Evolutionary conservation across 129 eudicot species (phyloP).

Genomic region (Kitagawia praeruptora): DNA sequence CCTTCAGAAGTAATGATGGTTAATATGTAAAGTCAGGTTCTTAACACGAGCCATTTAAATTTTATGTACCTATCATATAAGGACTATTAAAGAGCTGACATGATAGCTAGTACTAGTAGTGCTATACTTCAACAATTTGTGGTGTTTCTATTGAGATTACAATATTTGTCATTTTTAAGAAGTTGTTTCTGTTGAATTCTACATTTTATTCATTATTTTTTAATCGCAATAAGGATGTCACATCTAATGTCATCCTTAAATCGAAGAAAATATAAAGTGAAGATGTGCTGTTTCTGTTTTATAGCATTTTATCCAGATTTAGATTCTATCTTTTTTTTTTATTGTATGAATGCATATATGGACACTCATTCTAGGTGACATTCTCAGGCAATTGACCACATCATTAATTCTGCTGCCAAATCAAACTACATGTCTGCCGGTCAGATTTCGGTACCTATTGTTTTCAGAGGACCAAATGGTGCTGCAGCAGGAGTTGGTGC

Average conservation of each 20-base stretch:
- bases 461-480: constrained; percentile 99
- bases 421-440: constrained; percentile 99
- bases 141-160: neutral
- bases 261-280: neutral
- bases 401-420: constrained; percentile 96
- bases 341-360: neutral
- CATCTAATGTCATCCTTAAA: neutral
- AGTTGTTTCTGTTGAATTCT: neutral
- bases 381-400: constrained; percentile 90
- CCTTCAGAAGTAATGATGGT: neutral
- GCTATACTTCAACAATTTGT: neutral
- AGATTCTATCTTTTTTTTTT: neutral
- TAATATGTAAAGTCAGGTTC: neutral
- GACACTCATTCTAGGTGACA: neutral
- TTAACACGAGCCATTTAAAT: neutral
- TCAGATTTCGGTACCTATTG: constrained; percentile 81
- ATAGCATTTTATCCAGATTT: neutral
- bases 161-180: neutral
- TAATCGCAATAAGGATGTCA: neutral
- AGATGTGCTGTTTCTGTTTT: neutral
- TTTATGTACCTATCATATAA: neutral
- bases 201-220: neutral
- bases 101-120: neutral
- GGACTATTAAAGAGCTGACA: neutral
- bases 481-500: constrained; percentile 99